Percentiles rank a stretch among this genome's conserved stretches.
phyloP scores from a whole-genome alignment of 2,329 filamentous ascomycete species.

The Clarireedia monteithiana region DNA sequence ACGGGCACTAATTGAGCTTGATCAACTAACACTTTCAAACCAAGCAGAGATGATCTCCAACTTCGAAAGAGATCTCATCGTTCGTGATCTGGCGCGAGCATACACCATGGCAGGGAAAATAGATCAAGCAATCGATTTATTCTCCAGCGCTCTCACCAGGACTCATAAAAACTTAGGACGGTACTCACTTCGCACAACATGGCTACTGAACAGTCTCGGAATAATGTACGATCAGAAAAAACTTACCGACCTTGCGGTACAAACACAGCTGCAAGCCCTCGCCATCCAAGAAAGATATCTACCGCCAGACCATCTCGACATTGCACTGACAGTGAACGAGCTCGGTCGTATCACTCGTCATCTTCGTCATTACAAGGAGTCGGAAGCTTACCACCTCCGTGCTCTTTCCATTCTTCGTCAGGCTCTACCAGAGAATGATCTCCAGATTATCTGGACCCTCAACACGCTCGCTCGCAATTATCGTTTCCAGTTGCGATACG shows the following conservation, averaged over 20 bases:
- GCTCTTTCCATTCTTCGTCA: not conserved
- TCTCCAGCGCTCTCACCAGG: not conserved
- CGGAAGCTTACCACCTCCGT: slow-evolving; percentile 4
- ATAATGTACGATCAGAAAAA: slow-evolving; percentile 7
- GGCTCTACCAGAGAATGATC: slow-evolving; percentile 1
- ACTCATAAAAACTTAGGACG: not conserved
- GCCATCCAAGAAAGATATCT: slow-evolving; percentile 1
- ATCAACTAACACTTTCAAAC: not conserved
- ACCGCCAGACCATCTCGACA: not conserved
- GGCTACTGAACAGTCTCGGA: slow-evolving; percentile 5
- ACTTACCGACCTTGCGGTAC: not conserved
- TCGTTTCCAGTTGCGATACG: not conserved
- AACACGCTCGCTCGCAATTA: slow-evolving; percentile 5
- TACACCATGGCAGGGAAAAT: slow-evolving; percentile 5
- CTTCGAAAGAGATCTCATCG: slow-evolving; percentile 1
- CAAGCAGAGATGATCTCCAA: not conserved
- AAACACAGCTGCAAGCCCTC: not conserved
- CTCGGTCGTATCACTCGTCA: slow-evolving; percentile 4
- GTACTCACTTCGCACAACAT: not conserved
- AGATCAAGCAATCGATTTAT: not conserved
- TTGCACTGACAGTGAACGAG: slow-evolving; percentile 4
- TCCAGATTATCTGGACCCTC: slow-evolving; percentile 1
- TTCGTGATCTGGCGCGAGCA: slow-evolving; percentile 5
- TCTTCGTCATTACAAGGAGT: not conserved
- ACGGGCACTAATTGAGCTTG: slow-evolving; percentile 1